Conservation (phyloP, 441 rosid species). For the Gossypium aridum region DNA sequence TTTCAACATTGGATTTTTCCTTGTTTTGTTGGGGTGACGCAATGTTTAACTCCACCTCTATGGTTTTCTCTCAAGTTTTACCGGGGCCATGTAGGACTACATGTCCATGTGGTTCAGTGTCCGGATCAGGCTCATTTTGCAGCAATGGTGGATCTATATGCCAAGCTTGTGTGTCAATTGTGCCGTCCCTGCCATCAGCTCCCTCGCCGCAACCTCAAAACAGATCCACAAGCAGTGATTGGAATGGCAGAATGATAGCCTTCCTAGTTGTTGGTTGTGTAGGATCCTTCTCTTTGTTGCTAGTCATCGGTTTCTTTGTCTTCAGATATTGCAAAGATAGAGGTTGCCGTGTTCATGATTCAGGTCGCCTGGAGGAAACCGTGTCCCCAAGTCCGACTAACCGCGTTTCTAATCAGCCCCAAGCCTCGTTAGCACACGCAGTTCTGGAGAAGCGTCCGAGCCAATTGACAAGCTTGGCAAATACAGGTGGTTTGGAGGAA, state of each 20-base stretch:
- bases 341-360: slow-evolving; percentile 62
- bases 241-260: slow-evolving; percentile 39
- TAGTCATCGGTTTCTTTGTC: slow-evolving; percentile 33
- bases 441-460: slow-evolving; percentile 57
- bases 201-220: neutral
- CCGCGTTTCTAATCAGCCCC: slow-evolving; percentile 2
- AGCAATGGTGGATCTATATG: slow-evolving; percentile 24
- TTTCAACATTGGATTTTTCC: slow-evolving; percentile 16
- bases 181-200: neutral
- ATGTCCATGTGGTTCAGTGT: slow-evolving; percentile 26
- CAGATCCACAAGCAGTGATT: slow-evolving; percentile 12
- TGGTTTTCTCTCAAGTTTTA: slow-evolving; percentile 22
- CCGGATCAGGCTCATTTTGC: slow-evolving; percentile 25
- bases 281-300: slow-evolving; percentile 39
- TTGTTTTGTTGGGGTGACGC: slow-evolving; percentile 53
- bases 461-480: slow-evolving; percentile 58
- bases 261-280: slow-evolving; percentile 55
- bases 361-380: slow-evolving; percentile 49
- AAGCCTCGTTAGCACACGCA: slow-evolving; percentile 7
- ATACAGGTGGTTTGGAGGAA: slow-evolving; percentile 48
- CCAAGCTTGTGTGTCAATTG: neutral
- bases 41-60: slow-evolving; percentile 17
- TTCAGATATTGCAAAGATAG: slow-evolving; percentile 33
- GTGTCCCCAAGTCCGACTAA: neutral
- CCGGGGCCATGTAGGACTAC: slow-evolving; percentile 41